phyloP scores from a whole-genome alignment of 371 early-diverging fungal species.

The Batkoa obscura region DNA sequence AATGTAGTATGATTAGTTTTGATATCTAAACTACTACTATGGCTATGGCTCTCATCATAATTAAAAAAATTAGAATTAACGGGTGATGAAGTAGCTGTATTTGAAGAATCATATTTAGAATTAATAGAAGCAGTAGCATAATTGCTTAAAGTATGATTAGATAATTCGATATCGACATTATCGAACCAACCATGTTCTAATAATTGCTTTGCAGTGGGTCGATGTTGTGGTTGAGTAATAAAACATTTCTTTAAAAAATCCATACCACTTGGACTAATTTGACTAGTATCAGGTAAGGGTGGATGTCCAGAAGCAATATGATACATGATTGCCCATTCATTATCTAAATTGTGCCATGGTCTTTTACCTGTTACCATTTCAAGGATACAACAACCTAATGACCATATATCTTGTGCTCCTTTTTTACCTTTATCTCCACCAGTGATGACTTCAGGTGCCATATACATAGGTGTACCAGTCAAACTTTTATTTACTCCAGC shows the following conservation, averaged over 20 bases:
- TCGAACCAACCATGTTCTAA: conserved; percentile 55
- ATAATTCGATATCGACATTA: conserved; percentile 10
- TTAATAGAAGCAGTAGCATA: neutral
- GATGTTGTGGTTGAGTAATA: conserved; percentile 40
- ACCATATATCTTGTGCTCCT: conserved; percentile 88
- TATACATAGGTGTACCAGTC: conserved; percentile 93
- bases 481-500: conserved; percentile 32
- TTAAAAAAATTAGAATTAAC: too few species aligned
- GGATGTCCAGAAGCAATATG: conserved; percentile 57
- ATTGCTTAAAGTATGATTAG: neutral
- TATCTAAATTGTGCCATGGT: conserved; percentile 83
- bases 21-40: too few species aligned
- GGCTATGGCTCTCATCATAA: too few species aligned
- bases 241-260: conserved; percentile 66
- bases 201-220: conserved; percentile 61
- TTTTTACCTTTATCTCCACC: conserved; percentile 45
- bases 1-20: too few species aligned
- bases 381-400: conserved; percentile 83
- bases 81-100: neutral
- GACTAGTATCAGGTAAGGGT: conserved; percentile 42
- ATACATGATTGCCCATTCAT: conserved; percentile 86
- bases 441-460: conserved; percentile 89
- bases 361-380: conserved; percentile 88
- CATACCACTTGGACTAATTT: conserved; percentile 40
- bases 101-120: neutral